These are phyloP conservation scores for Pezicula carpinea DNA, from an alignment of 2,329 filamentous ascomycete species.

Conservation along the genomic window DNA sequence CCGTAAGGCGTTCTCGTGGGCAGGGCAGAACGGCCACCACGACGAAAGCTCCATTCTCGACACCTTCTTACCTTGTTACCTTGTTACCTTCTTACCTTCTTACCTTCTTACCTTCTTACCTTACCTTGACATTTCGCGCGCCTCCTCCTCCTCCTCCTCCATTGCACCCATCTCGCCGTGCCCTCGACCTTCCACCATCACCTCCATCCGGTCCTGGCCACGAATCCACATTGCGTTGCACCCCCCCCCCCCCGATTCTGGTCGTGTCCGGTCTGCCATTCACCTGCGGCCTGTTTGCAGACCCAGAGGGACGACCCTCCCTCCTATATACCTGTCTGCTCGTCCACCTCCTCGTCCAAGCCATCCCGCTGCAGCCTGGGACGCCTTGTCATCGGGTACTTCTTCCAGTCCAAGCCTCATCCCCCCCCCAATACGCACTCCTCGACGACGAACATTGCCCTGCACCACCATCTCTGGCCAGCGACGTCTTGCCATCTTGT, in stretches of 20 bases:
- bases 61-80: too few relatives aligned
- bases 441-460: conserved; percentile 1
- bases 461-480: too few relatives aligned
- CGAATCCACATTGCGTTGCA: conserved; percentile 14
- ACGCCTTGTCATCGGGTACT: background rate
- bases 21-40: background rate
- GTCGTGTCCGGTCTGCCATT: background rate
- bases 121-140: background rate
- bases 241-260: conserved; percentile 1
- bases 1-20: conserved; percentile 1
- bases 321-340: conserved; percentile 15
- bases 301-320: conserved; percentile 5
- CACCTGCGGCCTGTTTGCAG: conserved; percentile 1
- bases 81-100: background rate
- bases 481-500: background rate
- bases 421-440: background rate
- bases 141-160: background rate
- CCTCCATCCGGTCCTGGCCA: conserved; percentile 5
- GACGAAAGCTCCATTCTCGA: too few relatives aligned
- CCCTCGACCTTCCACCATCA: background rate
- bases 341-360: background rate
- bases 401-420: background rate
- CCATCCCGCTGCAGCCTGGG: background rate
- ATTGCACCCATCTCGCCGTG: background rate
- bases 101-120: background rate